Evolutionary conservation across 441 rosid species (phyloP), one percentile per base, ranked within the genome.

Genomic region (Kokia cookei): DNA sequence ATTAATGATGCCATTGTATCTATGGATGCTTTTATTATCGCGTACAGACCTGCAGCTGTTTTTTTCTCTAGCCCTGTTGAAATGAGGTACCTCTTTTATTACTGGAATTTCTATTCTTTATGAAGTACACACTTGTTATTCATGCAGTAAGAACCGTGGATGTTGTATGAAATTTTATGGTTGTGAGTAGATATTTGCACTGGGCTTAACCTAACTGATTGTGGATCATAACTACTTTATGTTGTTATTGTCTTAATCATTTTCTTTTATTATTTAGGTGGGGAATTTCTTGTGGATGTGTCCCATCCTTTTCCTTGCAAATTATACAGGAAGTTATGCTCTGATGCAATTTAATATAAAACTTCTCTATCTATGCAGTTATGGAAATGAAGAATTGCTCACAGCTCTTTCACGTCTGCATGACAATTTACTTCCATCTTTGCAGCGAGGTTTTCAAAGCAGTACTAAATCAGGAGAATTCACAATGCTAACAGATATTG

Each of bases 1-100:
- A 89, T 96, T 76, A 96, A 96, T 84, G 99, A 96, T 84, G 93
- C 98, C 58, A 75, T 91, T 82, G 91, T 88, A 72, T 92, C 99
- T 69, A 85, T 96, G 93, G 97, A 92, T 79, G 89, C 97, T 72
- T 86, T 93, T 70, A 81, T 85, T 78, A 80, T 86, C 79, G 90
- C 89, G 9, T 90, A 91, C 84, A 86, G 78, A 71, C 90, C 90
- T 54, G 91, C 97, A 81, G 87, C 96, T 66, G 60, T 89, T 76
- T 83, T 87, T 66, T 92, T 93, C 78, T 88, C 88, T 67, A 84
- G 85, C 74, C 89, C 91, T 74, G 82, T 93, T 71, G 94, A 91
- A 70, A 85, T 84, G 82, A 93, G 99, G 99, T 96, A 78, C 42
- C 67, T 79, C 60, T 62, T 54, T 72, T 29, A 22, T 47, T 47